A percentile compares a stretch with the other conserved stretches of the same genome.
Evolutionary conservation across 164 flowering plant species (phyloP).

Genomic region (Aristolochia contorta): DNA sequence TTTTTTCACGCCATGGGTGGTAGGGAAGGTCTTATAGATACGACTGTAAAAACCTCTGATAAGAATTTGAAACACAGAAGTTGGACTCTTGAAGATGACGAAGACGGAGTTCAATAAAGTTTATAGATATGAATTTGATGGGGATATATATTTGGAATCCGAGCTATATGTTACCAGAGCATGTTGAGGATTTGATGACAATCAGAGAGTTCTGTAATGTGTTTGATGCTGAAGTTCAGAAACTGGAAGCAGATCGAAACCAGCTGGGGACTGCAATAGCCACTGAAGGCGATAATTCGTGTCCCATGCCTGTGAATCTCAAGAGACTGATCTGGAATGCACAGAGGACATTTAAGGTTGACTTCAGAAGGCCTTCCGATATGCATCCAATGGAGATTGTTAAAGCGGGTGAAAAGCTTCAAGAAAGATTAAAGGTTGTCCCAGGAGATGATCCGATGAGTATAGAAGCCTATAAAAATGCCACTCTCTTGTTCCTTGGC

Average conservation of each 20-base stretch:
- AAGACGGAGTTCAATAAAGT: constrained; percentile 59
- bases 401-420: constrained; percentile 92
- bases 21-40: constrained; percentile 98
- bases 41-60: constrained; percentile 98
- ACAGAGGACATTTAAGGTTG: constrained; percentile 90
- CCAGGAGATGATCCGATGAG: constrained; percentile 91
- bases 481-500: constrained; percentile 95
- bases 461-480: constrained; percentile 91
- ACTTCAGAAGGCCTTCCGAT: constrained; percentile 75
- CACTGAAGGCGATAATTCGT: constrained; percentile 81
- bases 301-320: constrained; percentile 96
- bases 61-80: constrained; percentile 90
- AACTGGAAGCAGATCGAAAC: constrained; percentile 76
- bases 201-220: constrained; percentile 83
- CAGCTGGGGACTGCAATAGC: constrained; percentile 91
- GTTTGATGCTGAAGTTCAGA: constrained; percentile 90
- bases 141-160: constrained; percentile 75
- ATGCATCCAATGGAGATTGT: constrained; percentile 97
- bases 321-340: constrained; percentile 94
- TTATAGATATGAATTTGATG: constrained; percentile 72
- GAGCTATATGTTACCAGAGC: constrained; percentile 70
- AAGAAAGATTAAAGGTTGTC: constrained; percentile 90
- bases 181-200: constrained; percentile 79
- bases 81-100: constrained; percentile 83
- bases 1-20: constrained; percentile 99